phyloP scores from a whole-genome alignment of 805 yeast genomes.

The Metschnikowia arizonensis region DNA sequence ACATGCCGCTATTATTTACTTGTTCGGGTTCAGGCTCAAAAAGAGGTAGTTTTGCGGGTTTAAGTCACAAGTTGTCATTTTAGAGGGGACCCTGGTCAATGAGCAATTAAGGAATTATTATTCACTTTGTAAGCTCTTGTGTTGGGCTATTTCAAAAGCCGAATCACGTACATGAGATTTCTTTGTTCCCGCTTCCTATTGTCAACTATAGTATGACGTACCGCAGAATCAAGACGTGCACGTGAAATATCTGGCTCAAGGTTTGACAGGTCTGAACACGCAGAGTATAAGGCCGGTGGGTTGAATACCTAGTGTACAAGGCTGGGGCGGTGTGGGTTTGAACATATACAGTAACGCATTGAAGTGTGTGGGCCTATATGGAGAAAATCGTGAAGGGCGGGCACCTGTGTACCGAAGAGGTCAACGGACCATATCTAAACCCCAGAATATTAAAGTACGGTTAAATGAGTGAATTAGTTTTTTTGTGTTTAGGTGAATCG shows the following conservation, averaged over 20 bases:
- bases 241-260: not conserved
- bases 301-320: no score
- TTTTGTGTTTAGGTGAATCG: not conserved
- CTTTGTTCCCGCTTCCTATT: not conserved
- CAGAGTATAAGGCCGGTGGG: no score
- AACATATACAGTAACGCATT: no score
- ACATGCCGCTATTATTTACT: no score
- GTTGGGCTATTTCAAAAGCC: not conserved
- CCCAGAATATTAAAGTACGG: not conserved
- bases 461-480: not conserved
- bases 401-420: no score
- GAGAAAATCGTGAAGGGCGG: no score
- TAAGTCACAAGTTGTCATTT: not conserved
- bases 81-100: not conserved
- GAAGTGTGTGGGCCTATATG: no score
- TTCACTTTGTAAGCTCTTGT: no score
- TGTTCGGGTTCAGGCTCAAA: no score
- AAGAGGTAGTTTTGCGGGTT: not conserved
- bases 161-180: not conserved
- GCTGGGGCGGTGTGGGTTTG: no score
- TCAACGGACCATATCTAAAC: no score
- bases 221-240: not conserved
- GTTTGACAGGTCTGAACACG: not conserved
- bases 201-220: not conserved
- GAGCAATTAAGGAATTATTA: not conserved